Conservation (phyloP, 345 rosid genomes). For the Salix dunnii region DNA sequence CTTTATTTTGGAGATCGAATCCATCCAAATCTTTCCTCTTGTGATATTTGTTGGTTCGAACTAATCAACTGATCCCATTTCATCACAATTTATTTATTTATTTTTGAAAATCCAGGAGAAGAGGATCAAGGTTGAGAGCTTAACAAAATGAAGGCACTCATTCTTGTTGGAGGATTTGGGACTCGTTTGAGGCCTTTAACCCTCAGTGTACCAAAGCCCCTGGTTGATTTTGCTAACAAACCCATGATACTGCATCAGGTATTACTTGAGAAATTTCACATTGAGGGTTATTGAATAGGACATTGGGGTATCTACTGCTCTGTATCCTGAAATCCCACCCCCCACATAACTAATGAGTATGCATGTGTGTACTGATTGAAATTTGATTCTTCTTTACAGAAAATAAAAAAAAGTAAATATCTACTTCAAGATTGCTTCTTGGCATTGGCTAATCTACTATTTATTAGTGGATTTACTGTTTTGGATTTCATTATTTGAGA, state of each 20-base stretch:
- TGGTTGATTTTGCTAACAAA: conserved; percentile 27
- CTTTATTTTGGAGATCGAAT: no score
- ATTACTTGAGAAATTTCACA: neutral
- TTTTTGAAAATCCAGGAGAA: conserved; percentile 5
- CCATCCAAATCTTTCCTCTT: no score
- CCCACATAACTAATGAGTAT: no score
- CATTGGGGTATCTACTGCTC: no score
- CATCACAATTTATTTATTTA: conserved; percentile 18
- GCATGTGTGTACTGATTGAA: neutral
- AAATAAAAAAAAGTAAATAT: neutral
- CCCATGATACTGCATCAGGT: conserved; percentile 31
- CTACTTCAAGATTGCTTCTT: no score
- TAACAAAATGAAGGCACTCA: conserved; percentile 19
- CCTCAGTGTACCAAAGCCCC: conserved; percentile 24
- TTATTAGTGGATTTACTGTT: no score
- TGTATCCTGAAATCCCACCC: no score
- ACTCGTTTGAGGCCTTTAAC: conserved; percentile 25
- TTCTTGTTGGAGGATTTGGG: conserved; percentile 28
- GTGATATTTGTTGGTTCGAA: no score
- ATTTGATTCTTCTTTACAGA: neutral
- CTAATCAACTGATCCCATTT: neutral
- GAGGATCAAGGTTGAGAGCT: neutral
- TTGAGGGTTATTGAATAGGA: neutral
- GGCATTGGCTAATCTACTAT: no score
- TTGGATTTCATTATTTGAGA: neutral